Evolutionary conservation across 2,329 filamentous ascomycete genomes (phyloP), one percentile per base, ranked within the genome.

Genomic region (Pestalotiopsis fici): DNA sequence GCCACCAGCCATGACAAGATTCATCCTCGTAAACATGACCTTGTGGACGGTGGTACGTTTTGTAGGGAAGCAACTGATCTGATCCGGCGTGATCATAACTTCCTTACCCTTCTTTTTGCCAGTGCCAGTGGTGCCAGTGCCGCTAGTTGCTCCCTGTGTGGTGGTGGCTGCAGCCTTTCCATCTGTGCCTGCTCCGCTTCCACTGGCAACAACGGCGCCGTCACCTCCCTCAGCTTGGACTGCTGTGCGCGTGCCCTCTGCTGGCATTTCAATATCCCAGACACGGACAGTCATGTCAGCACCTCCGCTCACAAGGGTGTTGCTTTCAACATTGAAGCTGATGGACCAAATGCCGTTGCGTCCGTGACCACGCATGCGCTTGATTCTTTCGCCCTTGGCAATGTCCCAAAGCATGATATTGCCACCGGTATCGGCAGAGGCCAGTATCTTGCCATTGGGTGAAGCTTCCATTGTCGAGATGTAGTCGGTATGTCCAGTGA

Each of bases 11-110:
- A 98, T 85, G 13, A 98, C 91, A 71, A 98, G 80, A 78, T 99
- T 99, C 93, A 97, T 98, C 69, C 94, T 86, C 3, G 96, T 98
- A 75, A 98, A 98, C 75, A 92, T 89, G 65, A 97, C 95, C 81
- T 95, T 96, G 80, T 97, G 93, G 12, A 98, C 93, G 0, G 95
- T 95, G 18, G 92, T 95, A 82, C 97, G 97, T 87, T 99, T 99
- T 3, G 96, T 98, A 0, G 94, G 91, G 77, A 98, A 98, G 0
- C 93, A 95, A 71, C 90, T 94, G 81, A 99, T 97, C 81, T 98
- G 96, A 76, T 99, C 96, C 0, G 94, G 91, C 0, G 92, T 95
- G 57, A 97, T 92, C 74, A 93, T 93, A 3, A 94, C 93, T 74
- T 98, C 95, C 79, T 98, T 98, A 66, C 88, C 89, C 79, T 93